Evolutionary conservation across 768 basidiomycete genomes (phyloP), one percentile per base, ranked within the genome.

Genomic region (Serpula lacrymans): DNA sequence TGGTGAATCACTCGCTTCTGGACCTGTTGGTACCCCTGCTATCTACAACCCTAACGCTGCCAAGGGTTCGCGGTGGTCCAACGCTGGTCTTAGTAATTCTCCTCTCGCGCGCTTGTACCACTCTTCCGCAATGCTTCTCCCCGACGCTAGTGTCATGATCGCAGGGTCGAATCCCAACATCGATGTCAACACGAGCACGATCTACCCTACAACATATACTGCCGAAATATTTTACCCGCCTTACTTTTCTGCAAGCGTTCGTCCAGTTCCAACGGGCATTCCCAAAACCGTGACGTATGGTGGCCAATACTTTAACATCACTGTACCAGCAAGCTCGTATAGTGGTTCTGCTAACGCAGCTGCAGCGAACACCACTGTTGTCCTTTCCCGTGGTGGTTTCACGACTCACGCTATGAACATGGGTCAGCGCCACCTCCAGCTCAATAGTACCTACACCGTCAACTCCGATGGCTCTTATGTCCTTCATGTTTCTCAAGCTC

Each of bases 111-210:
- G 93, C 39, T 62, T 98, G 54, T 98, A 98, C 64, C 95, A 98
- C 65, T 95, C 92, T 0, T 77, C 79, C 0, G 93, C 91, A 7
- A 75, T 94, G n/a, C 76, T 97, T 18, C 78, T 97, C 12, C 84
- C 91, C 7, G 92, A 88, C 45, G 88, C 78, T 1, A 88, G 87
- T 2, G 82, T 98, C 26, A 61, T 96, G 35, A 76, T 95, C 49
- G 90, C 89, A 22, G 95, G 95, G 6, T 91, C 89, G 23, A 97
- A 97, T 66, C 93, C 94, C 1, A 94, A 94, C 55, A 71, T 86
- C 24, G 93, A 97, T 52, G 83, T 85, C 45, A 82, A 84, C 52
- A 45, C 67, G 24, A 60, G 67, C n/a, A 73, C 76, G 8, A 27
- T 70, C 25, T 91, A 71, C 70, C 82, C 84, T 1, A 91, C 91